phyloP scores from a whole-genome alignment of 495 filamentous ascomycete genomes.

The Lindgomyces ingoldianus region DNA sequence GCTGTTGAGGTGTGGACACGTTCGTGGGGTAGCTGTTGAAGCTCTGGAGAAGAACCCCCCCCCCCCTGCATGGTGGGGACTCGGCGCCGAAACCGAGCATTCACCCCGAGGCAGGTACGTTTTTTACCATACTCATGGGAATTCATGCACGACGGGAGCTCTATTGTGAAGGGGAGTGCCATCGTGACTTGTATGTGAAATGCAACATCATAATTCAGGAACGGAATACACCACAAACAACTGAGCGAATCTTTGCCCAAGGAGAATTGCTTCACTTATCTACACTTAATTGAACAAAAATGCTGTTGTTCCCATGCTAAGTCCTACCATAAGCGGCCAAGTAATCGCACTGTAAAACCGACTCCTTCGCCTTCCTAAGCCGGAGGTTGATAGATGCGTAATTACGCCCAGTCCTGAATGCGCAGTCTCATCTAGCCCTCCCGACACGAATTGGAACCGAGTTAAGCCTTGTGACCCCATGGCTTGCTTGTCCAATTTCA shows the following conservation, averaged over 20 bases:
- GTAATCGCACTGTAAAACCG: conserved; percentile 6
- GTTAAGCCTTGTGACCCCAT: neutral
- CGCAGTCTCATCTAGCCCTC: too few relatives aligned
- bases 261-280: conserved; percentile 12
- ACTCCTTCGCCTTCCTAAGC: neutral
- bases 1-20: conserved; percentile 4
- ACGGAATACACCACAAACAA: too few relatives aligned
- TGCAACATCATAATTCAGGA: too few relatives aligned
- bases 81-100: too few relatives aligned
- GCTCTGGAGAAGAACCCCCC: too few relatives aligned
- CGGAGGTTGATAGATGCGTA: conserved; percentile 2
- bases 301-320: conserved; percentile 18
- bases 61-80: too few relatives aligned
- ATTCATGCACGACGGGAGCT: too few relatives aligned
- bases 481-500: conserved; percentile 6
- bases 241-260: neutral
- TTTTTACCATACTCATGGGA: too few relatives aligned
- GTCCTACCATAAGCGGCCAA: neutral
- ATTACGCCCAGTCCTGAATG: neutral
- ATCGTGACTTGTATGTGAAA: too few relatives aligned
- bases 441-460: neutral
- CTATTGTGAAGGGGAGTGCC: too few relatives aligned
- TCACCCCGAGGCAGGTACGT: too few relatives aligned
- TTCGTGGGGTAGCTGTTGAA: conserved; percentile 6
- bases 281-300: conserved; percentile 22